These are phyloP conservation scores for Coccinonectria pachysandricola DNA, from an alignment of 2,329 filamentous ascomycete genomes.

Conservation along the genomic window DNA sequence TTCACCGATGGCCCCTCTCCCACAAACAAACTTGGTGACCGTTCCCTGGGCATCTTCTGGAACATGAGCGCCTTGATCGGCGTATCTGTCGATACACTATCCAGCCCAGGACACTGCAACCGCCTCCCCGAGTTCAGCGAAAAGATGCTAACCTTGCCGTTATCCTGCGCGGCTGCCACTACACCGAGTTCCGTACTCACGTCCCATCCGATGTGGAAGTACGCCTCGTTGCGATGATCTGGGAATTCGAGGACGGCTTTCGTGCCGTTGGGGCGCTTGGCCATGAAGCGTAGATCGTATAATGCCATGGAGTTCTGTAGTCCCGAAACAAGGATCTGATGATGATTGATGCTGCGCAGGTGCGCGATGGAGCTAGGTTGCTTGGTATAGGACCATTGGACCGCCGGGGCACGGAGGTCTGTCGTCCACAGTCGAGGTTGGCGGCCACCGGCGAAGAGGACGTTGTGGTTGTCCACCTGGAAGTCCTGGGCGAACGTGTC, in stretches of 20 bases:
- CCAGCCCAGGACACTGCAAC: conserved; percentile 22
- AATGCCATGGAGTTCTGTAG: conserved; percentile 38
- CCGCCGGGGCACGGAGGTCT: conserved; percentile 31
- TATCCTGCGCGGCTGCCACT: conserved; percentile 44
- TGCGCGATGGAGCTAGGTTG: conserved; percentile 37
- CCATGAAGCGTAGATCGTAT: conserved; percentile 44
- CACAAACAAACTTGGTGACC: conserved; percentile 36
- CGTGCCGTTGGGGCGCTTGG: conserved; percentile 10
- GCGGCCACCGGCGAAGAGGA: conserved; percentile 43
- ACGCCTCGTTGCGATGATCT: conserved; percentile 38
- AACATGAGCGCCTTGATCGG: conserved; percentile 37
- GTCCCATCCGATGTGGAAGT: conserved; percentile 41
- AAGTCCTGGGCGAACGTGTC: conserved; percentile 43
- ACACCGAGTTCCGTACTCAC: conserved; percentile 35
- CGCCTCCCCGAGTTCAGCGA: conserved; percentile 35
- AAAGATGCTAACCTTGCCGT: conserved; percentile 38
- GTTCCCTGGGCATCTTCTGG: conserved; percentile 33
- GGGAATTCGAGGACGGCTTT: conserved; percentile 37
- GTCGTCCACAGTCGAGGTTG: conserved; percentile 34
- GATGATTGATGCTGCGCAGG: conserved; percentile 35
- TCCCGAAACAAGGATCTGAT: conserved; percentile 44
- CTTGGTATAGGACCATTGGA: conserved; percentile 22
- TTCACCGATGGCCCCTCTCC: conserved; percentile 27
- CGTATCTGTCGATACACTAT: conserved; percentile 10
- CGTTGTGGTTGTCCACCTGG: conserved; percentile 28